phyloP scores from a whole-genome alignment of 2,329 filamentous ascomycete genomes.

The Lasiodiplodia sp. region DNA sequence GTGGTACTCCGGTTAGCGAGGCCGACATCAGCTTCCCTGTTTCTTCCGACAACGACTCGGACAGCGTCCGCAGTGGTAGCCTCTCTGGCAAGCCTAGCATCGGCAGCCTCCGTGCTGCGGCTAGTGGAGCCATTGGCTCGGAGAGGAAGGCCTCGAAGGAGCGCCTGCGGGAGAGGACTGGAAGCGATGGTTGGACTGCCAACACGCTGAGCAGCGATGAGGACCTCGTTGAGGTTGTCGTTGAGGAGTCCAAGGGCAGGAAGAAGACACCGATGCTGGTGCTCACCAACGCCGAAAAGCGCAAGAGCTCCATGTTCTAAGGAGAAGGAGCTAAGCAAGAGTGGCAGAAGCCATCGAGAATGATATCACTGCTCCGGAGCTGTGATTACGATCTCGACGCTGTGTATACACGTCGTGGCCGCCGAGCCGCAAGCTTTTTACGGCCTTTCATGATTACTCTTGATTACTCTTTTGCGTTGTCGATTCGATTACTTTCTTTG shows the following conservation, averaged over 20 bases:
- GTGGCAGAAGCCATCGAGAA: slow-evolving; percentile 34
- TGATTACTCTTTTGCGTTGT: slow-evolving; percentile 41
- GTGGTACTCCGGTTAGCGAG: slow-evolving; percentile 90
- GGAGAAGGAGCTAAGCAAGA: slow-evolving; percentile 21
- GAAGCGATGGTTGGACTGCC: slow-evolving; percentile 54
- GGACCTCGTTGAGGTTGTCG: slow-evolving; percentile 59
- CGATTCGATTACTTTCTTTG: slow-evolving; percentile 31
- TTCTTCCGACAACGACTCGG: slow-evolving; percentile 68
- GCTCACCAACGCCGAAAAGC: slow-evolving; percentile 87
- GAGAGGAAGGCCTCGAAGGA: slow-evolving; percentile 70
- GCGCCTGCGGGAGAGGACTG: slow-evolving; percentile 44
- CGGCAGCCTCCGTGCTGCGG: slow-evolving; percentile 77
- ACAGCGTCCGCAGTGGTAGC: slow-evolving; percentile 77
- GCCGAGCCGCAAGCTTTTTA: slow-evolving; percentile 39
- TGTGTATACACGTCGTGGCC: slow-evolving; percentile 45
- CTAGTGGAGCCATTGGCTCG: slow-evolving; percentile 85
- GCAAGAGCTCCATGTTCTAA: slow-evolving; percentile 74
- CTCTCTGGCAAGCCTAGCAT: slow-evolving; percentile 77
- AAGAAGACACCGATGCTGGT: slow-evolving; percentile 88
- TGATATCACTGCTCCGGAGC: slow-evolving; percentile 31
- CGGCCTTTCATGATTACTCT: slow-evolving; percentile 47
- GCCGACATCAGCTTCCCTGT: slow-evolving; percentile 72
- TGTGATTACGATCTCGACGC: slow-evolving; percentile 33
- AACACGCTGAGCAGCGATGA: slow-evolving; percentile 73
- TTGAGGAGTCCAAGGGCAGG: slow-evolving; percentile 67